Conservation (phyloP, 352 stramenopile genomes). For the Phytophthora capsici region DNA sequence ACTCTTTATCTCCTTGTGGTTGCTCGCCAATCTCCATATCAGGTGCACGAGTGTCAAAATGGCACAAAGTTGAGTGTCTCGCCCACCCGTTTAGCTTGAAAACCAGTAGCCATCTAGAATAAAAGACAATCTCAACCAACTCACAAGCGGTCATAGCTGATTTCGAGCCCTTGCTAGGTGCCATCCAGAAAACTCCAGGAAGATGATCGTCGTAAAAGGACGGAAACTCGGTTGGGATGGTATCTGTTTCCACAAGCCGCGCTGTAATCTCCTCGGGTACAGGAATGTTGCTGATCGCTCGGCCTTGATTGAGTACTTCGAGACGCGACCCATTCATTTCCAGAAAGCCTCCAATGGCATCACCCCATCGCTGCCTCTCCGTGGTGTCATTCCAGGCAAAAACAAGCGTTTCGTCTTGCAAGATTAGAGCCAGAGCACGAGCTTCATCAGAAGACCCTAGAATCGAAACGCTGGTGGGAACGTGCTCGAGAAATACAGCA, state of each 20-base stretch:
- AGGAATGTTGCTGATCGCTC: constrained; percentile 30
- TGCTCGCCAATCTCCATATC: constrained; percentile 39
- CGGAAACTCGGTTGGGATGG: constrained; percentile 32
- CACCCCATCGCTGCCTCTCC: constrained; percentile 36
- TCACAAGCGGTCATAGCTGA: constrained; percentile 30
- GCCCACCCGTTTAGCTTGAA: constrained; percentile 52
- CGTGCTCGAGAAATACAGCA: constrained; percentile 44
- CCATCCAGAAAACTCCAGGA: constrained; percentile 56
- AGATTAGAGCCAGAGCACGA: constrained; percentile 38
- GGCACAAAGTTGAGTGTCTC: constrained; percentile 28
- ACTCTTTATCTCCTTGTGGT: constrained; percentile 42
- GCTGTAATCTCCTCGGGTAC: constrained; percentile 32
- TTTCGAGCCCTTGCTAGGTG: constrained; percentile 4
- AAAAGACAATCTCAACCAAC: constrained; percentile 51
- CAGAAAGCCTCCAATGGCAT: constrained; percentile 39
- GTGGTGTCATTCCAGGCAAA: constrained; percentile 30
- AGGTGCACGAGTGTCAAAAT: constrained; percentile 32
- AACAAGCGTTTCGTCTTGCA: constrained; percentile 18
- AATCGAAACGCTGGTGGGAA: constrained; percentile 37
- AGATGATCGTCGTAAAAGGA: constrained; percentile 60
- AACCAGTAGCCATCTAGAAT: constrained; percentile 43
- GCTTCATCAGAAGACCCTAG: constrained; percentile 8
- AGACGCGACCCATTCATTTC: constrained; percentile 43
- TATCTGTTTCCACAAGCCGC: constrained; percentile 15
- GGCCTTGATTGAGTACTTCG: constrained; percentile 28